Conservation (phyloP, 768 basidiomycete species). For the Myochromella boudieri region DNA sequence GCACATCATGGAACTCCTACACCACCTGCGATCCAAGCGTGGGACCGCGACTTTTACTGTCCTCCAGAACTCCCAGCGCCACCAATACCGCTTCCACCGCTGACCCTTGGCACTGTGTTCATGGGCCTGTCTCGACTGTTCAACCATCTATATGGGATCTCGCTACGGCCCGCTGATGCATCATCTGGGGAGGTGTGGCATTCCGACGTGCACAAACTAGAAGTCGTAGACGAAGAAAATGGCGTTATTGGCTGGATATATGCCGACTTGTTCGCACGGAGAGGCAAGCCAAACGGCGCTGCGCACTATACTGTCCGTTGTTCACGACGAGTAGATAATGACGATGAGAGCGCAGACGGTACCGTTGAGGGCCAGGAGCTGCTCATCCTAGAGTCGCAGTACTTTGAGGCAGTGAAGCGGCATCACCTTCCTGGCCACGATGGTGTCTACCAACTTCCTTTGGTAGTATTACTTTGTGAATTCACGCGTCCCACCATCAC, state of each 20-base stretch:
- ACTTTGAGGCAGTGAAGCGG: slow-evolving; percentile 65
- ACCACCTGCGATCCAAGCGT: slow-evolving; percentile 78
- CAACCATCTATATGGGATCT: slow-evolving; percentile 82
- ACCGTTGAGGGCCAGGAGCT: slow-evolving; percentile 37
- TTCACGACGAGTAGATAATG: slow-evolving; percentile 88
- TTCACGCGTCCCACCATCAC: slow-evolving; percentile 66
- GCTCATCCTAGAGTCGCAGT: slow-evolving; percentile 45
- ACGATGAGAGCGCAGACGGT: slow-evolving; percentile 74
- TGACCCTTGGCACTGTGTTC: slow-evolving; percentile 89
- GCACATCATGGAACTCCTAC: slow-evolving; percentile 58
- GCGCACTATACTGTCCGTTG: slow-evolving; percentile 98
- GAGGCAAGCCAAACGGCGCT: slow-evolving; percentile 86
- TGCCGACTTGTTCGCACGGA: slow-evolving; percentile 83
- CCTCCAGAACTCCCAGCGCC: slow-evolving; percentile 77
- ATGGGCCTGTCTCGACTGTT: slow-evolving; percentile 84
- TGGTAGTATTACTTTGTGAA: slow-evolving; percentile 90
- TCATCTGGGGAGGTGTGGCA: slow-evolving; percentile 88
- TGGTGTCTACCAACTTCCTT: slow-evolving; percentile 82
- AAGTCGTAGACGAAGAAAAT: slow-evolving; percentile 86
- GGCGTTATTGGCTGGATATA: slow-evolving; percentile 95
- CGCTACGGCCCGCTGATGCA: slow-evolving; percentile 68
- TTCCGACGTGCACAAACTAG: slow-evolving; percentile 82
- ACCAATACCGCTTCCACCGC: slow-evolving; percentile 66
- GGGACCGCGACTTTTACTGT: slow-evolving; percentile 96
- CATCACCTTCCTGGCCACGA: slow-evolving; percentile 58